These are phyloP conservation scores for Ceratobasidium sp. DNA, from an alignment of 1,284 basidiomycete species.

Conservation along the genomic window DNA sequence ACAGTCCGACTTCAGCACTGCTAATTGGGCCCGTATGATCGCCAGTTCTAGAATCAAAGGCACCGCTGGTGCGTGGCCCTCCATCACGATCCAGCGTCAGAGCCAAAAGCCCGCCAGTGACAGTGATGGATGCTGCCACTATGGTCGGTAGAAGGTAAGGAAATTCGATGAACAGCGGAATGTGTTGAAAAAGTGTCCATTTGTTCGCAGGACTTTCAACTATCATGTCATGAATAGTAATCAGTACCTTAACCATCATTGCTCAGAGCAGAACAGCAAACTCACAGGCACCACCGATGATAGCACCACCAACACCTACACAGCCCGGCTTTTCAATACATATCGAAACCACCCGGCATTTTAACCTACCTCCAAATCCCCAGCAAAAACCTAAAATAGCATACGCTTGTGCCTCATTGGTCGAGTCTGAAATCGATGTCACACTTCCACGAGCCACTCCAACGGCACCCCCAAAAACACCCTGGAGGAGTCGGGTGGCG, in stretches of 20 bases:
- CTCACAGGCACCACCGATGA: constrained; percentile 74
- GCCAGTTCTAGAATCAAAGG: neutral
- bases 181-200: constrained; percentile 74
- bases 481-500: constrained; percentile 88
- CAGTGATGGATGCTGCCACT: constrained; percentile 77
- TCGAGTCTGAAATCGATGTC: constrained; percentile 86
- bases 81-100: constrained; percentile 93
- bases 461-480: constrained; percentile 93
- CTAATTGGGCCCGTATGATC: neutral
- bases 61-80: constrained; percentile 72
- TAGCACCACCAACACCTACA: constrained; percentile 64
- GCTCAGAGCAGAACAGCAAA: neutral
- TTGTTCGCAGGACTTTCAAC: constrained; percentile 88
- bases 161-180: constrained; percentile 77
- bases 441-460: constrained; percentile 95
- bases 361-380: constrained; percentile 90
- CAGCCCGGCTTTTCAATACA: neutral
- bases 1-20: neutral
- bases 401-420: constrained; percentile 93
- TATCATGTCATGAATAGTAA: neutral
- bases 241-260: neutral
- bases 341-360: neutral
- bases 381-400: constrained; percentile 96
- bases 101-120: constrained; percentile 84
- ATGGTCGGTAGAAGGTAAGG: constrained; percentile 93